phyloP scores from a whole-genome alignment of 2,329 filamentous ascomycete genomes.

The Penicillium brevicompactum region DNA sequence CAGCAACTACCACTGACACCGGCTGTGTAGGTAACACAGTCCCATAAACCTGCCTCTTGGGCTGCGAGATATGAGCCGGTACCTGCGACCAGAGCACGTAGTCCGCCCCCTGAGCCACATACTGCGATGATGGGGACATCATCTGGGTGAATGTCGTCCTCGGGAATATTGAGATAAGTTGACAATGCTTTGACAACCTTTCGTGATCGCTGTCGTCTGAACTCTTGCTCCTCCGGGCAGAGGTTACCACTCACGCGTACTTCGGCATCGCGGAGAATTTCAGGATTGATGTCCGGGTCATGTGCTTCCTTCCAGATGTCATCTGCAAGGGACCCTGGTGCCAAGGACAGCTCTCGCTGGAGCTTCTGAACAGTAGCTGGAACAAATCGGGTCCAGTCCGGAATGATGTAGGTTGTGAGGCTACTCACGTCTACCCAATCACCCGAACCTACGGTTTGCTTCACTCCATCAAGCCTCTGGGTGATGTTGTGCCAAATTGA shows the following conservation, averaged over 20 bases:
- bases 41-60: conserved; percentile 84
- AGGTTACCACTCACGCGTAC: conserved; percentile 82
- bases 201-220: conserved; percentile 67
- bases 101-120: conserved; percentile 88
- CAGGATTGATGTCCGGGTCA: conserved; percentile 79
- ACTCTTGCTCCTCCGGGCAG: conserved; percentile 80
- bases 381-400: conserved; percentile 77
- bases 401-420: conserved; percentile 72
- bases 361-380: conserved; percentile 80
- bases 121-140: conserved; percentile 93
- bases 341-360: conserved; percentile 83
- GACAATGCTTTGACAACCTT: conserved; percentile 74
- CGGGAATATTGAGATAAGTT: conserved; percentile 75
- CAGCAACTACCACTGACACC: conserved; percentile 96
- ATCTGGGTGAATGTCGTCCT: conserved; percentile 82
- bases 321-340: conserved; percentile 82
- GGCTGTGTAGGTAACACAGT: conserved; percentile 92
- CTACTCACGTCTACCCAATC: conserved; percentile 52
- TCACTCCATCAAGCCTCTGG: conserved; percentile 43
- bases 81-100: conserved; percentile 87
- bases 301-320: conserved; percentile 93
- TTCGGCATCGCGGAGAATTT: conserved; percentile 77
- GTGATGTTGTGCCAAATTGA: conserved; percentile 56
- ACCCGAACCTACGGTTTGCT: conserved; percentile 42
- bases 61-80: conserved; percentile 83